Base-by-base conservation (phyloP, 2,329 filamentous ascomycete species). In the Claviceps sp. region DNA sequence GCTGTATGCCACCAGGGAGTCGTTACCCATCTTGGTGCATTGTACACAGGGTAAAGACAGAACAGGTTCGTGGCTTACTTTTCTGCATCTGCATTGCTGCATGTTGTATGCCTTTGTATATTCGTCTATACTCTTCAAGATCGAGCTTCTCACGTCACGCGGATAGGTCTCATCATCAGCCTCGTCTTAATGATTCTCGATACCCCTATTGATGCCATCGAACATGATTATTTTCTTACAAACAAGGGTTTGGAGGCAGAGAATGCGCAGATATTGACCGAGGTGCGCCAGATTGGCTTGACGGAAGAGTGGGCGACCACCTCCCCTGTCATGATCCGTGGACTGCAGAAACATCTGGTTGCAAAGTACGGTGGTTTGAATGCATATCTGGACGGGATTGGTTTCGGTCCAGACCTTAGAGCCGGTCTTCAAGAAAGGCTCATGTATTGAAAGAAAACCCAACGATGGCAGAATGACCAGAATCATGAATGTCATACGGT, bases 1-100 rank as follows among this genome's bases (percentile, higher is more conserved):
- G 8, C 53, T 68, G 1, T 68, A 66, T 50, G 56, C 63, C 5
- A 50, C 52, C 7, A 24, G 55, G 2, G 58, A 65, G 0, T 73
- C 73, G 16, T 80, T 82, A 56, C 88, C 89, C 0, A 66, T 82
- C 1, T 63, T 95, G 7, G 70, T 93, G 2, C 88, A 95, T 66
- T 95, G 89, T 66, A 93, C 89, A 0, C 88, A 94, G 61, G 89
- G 89, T 53, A 95, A 95, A 64, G 89, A 95, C 62, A 78, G 89
- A 2, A 70, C 69, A 52, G 66, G 66, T 65, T 54, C 50, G 56
- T 46, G 7, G 4, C 8, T 34, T 34, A 16, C 6, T 34, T 34
- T 19, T 46, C 4, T 46, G 26, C 8, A 5, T 34, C 7, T 46
- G 11, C 8, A 17, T 7, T 17, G 14, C 30, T 24, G 7, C 13